These are phyloP conservation scores for Ustulina deusta DNA, from an alignment of 2,329 filamentous ascomycete genomes.

Conservation along the genomic window DNA sequence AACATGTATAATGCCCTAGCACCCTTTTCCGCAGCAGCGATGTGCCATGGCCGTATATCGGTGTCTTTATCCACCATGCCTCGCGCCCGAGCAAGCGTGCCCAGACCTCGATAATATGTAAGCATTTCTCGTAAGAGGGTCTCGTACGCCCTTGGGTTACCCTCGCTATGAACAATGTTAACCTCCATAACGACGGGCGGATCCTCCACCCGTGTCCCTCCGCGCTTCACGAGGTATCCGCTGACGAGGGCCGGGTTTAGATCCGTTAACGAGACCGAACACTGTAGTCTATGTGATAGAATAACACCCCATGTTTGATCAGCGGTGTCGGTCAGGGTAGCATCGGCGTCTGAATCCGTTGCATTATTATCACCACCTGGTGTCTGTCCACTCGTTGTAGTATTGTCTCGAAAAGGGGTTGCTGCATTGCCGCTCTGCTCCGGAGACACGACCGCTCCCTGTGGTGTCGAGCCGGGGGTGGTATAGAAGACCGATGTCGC, in stretches of 20 bases:
- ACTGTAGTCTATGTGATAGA: conserved; percentile 73
- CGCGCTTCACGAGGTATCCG: conserved; percentile 74
- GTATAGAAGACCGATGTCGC: conserved; percentile 62
- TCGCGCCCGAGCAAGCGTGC: conserved; percentile 74
- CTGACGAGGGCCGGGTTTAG: conserved; percentile 69
- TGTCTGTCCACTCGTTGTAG: conserved; percentile 57
- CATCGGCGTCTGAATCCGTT: conserved; percentile 70
- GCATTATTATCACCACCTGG: conserved; percentile 57
- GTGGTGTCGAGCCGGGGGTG: conserved; percentile 77
- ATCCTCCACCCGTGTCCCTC: conserved; percentile 67
- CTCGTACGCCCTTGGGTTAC: conserved; percentile 68
- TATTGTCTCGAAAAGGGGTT: conserved; percentile 59
- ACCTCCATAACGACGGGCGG: conserved; percentile 72
- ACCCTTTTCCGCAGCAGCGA: conserved; percentile 77
- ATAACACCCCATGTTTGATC: conserved; percentile 84
- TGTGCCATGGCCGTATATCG: conserved; percentile 81
- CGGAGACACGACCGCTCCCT: conserved; percentile 69
- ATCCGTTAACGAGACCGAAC: conserved; percentile 66
- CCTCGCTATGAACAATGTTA: conserved; percentile 70
- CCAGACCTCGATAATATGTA: conserved; percentile 74
- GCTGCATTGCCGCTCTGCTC: conserved; percentile 67
- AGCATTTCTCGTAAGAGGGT: conserved; percentile 77
- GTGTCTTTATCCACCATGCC: conserved; percentile 69
- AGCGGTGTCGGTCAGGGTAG: conserved; percentile 76
- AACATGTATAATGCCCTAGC: conserved; percentile 73